Evolutionary conservation across 352 stramenopile genomes (phyloP).

Genomic region (Globisporangium alternatum): DNA sequence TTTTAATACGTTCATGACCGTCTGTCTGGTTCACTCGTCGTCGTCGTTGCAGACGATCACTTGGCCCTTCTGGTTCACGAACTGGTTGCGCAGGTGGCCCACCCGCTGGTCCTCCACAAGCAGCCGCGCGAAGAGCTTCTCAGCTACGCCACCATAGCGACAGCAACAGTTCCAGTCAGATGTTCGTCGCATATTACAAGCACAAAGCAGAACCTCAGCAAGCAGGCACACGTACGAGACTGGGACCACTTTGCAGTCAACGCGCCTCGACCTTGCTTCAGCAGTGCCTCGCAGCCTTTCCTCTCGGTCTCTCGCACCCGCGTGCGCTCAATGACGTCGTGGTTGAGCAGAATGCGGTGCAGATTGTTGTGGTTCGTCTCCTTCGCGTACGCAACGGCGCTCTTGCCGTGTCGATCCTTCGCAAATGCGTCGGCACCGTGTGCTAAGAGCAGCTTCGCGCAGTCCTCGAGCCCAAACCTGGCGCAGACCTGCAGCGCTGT

Average conservation of each 20-base stretch:
- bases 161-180: background rate
- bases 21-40: background rate
- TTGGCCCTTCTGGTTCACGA: slow-evolving; percentile 43
- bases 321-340: slow-evolving; percentile 38
- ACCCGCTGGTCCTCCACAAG: slow-evolving; percentile 46
- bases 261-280: slow-evolving; percentile 39
- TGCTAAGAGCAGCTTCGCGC: slow-evolving; percentile 48
- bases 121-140: slow-evolving; percentile 39
- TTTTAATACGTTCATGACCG: background rate
- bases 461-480: slow-evolving; percentile 48
- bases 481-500: slow-evolving; percentile 54
- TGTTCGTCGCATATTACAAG: too few relatives aligned
- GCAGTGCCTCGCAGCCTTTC: slow-evolving; percentile 20
- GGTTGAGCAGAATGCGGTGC: slow-evolving; percentile 39
- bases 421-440: slow-evolving; percentile 32
- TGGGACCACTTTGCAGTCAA: slow-evolving; percentile 51
- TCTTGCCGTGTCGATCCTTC: slow-evolving; percentile 38
- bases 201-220: too few relatives aligned
- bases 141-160: slow-evolving; percentile 23
- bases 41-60: slow-evolving; percentile 50
- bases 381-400: slow-evolving; percentile 40
- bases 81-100: slow-evolving; percentile 59
- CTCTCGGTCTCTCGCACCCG: slow-evolving; percentile 30
- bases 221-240: slow-evolving; percentile 30
- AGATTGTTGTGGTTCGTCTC: slow-evolving; percentile 32